Conservation (phyloP, 805 yeast species). For the Yamadazyma paraphyllophila region DNA sequence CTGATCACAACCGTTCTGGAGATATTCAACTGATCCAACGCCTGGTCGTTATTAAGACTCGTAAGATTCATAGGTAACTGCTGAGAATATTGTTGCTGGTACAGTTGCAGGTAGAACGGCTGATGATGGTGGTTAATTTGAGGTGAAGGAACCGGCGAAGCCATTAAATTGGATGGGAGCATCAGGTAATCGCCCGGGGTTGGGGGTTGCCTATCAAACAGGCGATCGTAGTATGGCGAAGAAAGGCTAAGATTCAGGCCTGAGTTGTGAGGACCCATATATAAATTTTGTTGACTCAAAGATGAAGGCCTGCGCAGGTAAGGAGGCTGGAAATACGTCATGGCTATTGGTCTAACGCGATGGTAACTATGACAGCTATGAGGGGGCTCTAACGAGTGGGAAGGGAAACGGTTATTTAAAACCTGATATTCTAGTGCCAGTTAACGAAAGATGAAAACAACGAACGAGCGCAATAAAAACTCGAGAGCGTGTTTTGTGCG, state of each 20-base stretch:
- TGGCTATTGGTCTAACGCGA: neutral
- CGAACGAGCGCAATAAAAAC: neutral
- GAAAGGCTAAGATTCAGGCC: constrained; percentile 2
- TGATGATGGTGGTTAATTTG: constrained; percentile 5
- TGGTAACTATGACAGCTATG: no score
- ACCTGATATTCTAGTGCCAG: neutral
- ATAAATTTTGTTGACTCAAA: neutral
- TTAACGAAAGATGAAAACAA: constrained; percentile 1
- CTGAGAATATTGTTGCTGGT: neutral
- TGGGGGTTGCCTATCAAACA: neutral
- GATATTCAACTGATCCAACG: constrained; percentile 34
- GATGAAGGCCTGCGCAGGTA: constrained; percentile 8
- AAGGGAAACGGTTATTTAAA: no score
- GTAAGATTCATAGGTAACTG: constrained; percentile 1
- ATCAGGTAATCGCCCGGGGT: constrained; percentile 12
- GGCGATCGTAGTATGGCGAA: constrained; percentile 1
- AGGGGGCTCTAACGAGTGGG: no score
- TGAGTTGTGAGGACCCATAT: constrained; percentile 3
- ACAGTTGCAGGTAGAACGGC: neutral
- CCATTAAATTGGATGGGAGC: constrained; percentile 12
- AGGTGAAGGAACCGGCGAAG: constrained; percentile 40
- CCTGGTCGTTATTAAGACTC: constrained; percentile 14
- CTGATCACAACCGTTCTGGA: constrained; percentile 36
- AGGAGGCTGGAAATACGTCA: constrained; percentile 8
- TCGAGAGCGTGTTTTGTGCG: neutral